phyloP scores from a whole-genome alignment of 768 basidiomycete genomes.

The Suillus hirtellus region DNA sequence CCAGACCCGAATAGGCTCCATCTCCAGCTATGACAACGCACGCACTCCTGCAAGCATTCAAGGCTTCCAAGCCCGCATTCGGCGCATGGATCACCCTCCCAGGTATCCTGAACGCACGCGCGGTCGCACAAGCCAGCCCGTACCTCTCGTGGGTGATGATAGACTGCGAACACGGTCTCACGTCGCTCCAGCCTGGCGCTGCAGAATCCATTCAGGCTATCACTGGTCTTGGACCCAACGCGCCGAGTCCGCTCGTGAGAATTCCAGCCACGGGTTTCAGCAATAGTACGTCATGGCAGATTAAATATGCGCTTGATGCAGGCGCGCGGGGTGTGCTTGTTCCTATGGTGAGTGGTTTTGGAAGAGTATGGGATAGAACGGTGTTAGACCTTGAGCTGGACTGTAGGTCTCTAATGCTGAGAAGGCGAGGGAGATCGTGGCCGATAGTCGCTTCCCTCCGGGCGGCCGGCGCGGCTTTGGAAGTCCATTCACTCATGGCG shows the following conservation, averaged over 20 bases:
- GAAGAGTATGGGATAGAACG: neutral
- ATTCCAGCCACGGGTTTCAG: slow-evolving; percentile 64
- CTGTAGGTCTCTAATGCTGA: slow-evolving; percentile 54
- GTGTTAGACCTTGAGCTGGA: neutral
- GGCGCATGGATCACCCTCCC: slow-evolving; percentile 68
- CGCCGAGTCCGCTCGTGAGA: slow-evolving; percentile 57
- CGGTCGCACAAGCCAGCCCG: slow-evolving; percentile 54
- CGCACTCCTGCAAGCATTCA: slow-evolving; percentile 53
- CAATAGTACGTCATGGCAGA: slow-evolving; percentile 63
- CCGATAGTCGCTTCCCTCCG: slow-evolving; percentile 64
- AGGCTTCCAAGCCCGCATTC: slow-evolving; percentile 59
- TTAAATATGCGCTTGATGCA: slow-evolving; percentile 69
- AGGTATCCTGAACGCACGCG: slow-evolving; percentile 57
- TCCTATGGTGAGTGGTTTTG: slow-evolving; percentile 53
- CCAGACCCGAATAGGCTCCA: neutral
- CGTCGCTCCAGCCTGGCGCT: slow-evolving; percentile 54
- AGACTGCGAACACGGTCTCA: slow-evolving; percentile 70
- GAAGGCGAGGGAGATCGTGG: slow-evolving; percentile 56
- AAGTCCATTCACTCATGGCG: slow-evolving; percentile 58
- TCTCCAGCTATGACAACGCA: slow-evolving; percentile 47
- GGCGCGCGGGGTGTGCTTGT: slow-evolving; percentile 66
- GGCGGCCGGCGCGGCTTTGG: slow-evolving; percentile 64
- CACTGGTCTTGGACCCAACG: slow-evolving; percentile 41
- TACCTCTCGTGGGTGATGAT: slow-evolving; percentile 64
- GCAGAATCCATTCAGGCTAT: slow-evolving; percentile 59